phyloP scores from a whole-genome alignment of 192 early-diverging fungal species.

The Coemansia umbellata region DNA sequence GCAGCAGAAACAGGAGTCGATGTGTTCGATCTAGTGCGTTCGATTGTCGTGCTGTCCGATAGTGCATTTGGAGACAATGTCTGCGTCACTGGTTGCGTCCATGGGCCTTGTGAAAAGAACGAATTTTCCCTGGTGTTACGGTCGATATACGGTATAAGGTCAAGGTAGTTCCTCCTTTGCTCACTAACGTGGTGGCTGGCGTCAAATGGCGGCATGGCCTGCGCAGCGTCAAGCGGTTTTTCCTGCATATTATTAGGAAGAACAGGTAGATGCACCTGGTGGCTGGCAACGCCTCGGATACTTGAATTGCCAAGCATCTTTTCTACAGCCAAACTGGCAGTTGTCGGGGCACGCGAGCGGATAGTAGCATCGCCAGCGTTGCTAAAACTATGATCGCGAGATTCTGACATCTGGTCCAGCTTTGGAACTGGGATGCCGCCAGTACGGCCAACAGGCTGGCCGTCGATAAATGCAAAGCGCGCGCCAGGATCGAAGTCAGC shows the following conservation, averaged over 20 bases:
- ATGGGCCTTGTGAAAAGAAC: slow-evolving; percentile 43
- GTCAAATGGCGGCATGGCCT: not conserved
- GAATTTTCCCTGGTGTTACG: slow-evolving; percentile 39
- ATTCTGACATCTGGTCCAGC: slow-evolving; percentile 2
- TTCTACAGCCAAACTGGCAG: slow-evolving; percentile 44
- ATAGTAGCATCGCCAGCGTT: slow-evolving; percentile 11
- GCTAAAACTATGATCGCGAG: slow-evolving; percentile 24
- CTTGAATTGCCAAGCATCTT: slow-evolving; percentile 24
- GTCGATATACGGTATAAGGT: slow-evolving; percentile 46
- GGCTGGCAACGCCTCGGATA: too few species aligned
- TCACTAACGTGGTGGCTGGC: not conserved
- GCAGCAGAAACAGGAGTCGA: not conserved
- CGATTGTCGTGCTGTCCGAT: not conserved
- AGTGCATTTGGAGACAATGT: slow-evolving; percentile 1
- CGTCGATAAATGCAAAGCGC: slow-evolving; percentile 28
- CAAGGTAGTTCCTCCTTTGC: slow-evolving; percentile 12
- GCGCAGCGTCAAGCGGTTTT: too few species aligned
- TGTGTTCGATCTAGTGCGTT: not conserved
- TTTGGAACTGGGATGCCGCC: slow-evolving; percentile 17
- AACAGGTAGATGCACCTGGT: too few species aligned
- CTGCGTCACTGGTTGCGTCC: slow-evolving; percentile 32
- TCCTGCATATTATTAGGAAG: too few species aligned
- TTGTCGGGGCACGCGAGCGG: slow-evolving; percentile 38
- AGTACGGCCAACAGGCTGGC: slow-evolving; percentile 1
- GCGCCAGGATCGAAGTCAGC: slow-evolving; percentile 12